Evolutionary conservation across 1,139 yeast species (phyloP).

Genomic region (Protomyces gravidus): DNA sequence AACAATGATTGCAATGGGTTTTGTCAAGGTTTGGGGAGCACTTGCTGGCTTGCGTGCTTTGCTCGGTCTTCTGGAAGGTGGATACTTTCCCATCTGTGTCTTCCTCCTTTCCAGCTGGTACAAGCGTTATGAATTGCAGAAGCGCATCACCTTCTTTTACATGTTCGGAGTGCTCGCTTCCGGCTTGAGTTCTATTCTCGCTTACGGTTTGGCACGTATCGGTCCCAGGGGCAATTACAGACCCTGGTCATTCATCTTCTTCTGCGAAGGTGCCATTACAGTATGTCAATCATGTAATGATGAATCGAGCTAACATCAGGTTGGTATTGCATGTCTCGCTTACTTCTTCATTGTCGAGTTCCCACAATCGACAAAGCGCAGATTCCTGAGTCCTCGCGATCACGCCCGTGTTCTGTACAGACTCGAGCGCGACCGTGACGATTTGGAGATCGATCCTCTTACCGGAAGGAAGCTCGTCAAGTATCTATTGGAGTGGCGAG

Average conservation of each 20-base stretch:
- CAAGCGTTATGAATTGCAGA: constrained; percentile 29
- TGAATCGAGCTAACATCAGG: neutral
- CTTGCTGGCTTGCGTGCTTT: constrained; percentile 47
- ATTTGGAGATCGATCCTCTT: neutral
- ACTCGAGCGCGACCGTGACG: neutral
- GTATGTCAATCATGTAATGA: too few relatives aligned
- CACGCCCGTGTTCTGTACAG: constrained; percentile 7
- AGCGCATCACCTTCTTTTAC: constrained; percentile 29
- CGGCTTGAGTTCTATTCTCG: constrained; percentile 5
- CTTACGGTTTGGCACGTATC: constrained; percentile 37
- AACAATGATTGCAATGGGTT: constrained; percentile 47
- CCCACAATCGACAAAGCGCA: constrained; percentile 7
- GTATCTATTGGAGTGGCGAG: constrained; percentile 3
- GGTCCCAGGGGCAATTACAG: constrained; percentile 59
- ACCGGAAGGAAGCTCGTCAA: neutral
- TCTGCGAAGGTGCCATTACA: constrained; percentile 56
- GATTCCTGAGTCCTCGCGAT: constrained; percentile 2
- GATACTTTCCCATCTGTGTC: constrained; percentile 35
- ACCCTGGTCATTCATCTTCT: constrained; percentile 75
- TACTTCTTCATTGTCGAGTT: constrained; percentile 32
- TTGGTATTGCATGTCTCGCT: constrained; percentile 54
- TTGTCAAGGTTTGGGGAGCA: constrained; percentile 54
- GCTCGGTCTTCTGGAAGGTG: constrained; percentile 31
- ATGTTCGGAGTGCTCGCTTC: constrained; percentile 35
- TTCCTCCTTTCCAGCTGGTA: constrained; percentile 29